Base-by-base conservation (phyloP, 495 filamentous ascomycete genomes). In the Podospora australis region DNA sequence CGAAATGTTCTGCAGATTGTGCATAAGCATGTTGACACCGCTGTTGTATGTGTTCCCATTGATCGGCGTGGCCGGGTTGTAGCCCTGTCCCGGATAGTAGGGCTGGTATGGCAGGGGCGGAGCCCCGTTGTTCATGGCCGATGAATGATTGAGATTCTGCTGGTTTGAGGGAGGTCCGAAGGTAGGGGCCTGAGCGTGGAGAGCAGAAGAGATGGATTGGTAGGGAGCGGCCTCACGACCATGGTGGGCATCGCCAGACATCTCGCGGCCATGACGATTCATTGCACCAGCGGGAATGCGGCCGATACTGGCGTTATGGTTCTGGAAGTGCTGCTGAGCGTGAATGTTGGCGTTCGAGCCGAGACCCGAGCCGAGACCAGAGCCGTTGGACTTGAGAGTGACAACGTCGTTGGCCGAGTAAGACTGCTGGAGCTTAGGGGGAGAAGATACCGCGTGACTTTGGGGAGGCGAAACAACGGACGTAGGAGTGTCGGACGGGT, bases 401-500 rank as follows among this genome's bases (percentile, higher is more conserved):
- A 91, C 86, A 4, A 96, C 70, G 57, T 96, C 92, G 62, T 83
- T 87, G 17, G 89, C 83, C 2, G 92, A 96, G 67, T 87, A 96
- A 2, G 91, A 96, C 3, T 86, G 81, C 65, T 90, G 85, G 28
- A 94, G 65, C 70, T 80, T 90, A 51, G 74, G 84, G 50, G 68
- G 81, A 61, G 72, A 78, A 48, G 68, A 73, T 62, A 74, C 65
- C 29, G 59, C 58, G 36, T 75, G 68, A 46, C 38, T 65, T 1
- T 64, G 52, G 3, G 68, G 52, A 4, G 74, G 58, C 0, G 72
- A 66, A 13, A 70, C 59, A 6, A 66, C 49, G 0, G 65, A 53
- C 6, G 50, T 36, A 8, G 53, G 44, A 2, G 54, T 7, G 17
- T 58, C 59, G 24, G 59, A 39, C 0, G 55, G 44, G 6, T 48